These are phyloP conservation scores for Candida saitoana DNA, from an alignment of 805 yeast genomes.

Conservation along the genomic window DNA sequence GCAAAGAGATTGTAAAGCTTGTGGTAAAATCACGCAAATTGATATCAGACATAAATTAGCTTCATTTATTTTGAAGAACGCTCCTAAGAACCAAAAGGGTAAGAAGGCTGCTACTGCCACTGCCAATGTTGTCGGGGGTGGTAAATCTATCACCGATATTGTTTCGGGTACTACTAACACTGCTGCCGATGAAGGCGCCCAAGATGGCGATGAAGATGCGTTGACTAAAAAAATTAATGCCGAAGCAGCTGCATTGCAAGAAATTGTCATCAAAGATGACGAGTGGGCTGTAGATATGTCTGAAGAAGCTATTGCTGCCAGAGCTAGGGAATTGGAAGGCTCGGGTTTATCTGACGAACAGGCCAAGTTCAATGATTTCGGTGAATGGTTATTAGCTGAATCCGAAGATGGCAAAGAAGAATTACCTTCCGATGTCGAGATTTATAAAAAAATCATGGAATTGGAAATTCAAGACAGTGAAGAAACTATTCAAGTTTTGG, in stretches of 20 bases:
- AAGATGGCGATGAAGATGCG: constrained; percentile 61
- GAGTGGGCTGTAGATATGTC: constrained; percentile 98
- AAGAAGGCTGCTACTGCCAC: constrained; percentile 84
- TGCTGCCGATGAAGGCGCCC: constrained; percentile 29
- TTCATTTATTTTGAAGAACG: constrained; percentile 86
- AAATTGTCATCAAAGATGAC: constrained; percentile 72
- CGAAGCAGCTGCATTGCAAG: constrained; percentile 63
- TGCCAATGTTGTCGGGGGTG: constrained; percentile 86
- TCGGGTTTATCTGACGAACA: constrained; percentile 40
- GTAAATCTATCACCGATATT: constrained; percentile 72
- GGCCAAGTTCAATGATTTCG: constrained; percentile 67
- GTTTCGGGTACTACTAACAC: constrained; percentile 48
- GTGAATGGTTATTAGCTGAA: constrained; percentile 74
- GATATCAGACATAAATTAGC: constrained; percentile 84
- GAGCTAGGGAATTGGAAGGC: constrained; percentile 84
- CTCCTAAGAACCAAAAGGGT: constrained; percentile 65
- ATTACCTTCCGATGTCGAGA: constrained; percentile 81
- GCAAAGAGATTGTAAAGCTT: constrained; percentile 94
- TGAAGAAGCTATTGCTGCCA: constrained; percentile 89
- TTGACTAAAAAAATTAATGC: constrained; percentile 77
- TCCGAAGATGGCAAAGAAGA: constrained; percentile 52
- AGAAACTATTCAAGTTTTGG: constrained; percentile 84
- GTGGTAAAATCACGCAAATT: constrained; percentile 84
- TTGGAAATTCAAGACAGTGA: constrained; percentile 67
- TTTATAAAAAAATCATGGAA: constrained; percentile 84